These are phyloP conservation scores for Sugiyamaella chiloensis DNA, from an alignment of 805 yeast species.

Conservation along the genomic window DNA sequence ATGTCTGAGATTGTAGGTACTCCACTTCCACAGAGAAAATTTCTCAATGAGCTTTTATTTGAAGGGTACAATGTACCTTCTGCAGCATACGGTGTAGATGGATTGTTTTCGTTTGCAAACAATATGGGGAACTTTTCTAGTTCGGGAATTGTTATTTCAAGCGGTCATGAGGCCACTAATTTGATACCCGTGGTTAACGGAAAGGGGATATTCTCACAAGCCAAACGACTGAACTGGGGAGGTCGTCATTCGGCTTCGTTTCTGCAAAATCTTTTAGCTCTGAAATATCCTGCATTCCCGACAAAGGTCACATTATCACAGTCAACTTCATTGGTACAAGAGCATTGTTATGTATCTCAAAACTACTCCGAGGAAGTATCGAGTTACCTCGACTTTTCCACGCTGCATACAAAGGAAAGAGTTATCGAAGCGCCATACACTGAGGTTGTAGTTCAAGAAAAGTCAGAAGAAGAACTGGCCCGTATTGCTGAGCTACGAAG, in stretches of 20 bases:
- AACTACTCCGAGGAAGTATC: conserved; percentile 65
- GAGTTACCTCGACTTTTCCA: conserved; percentile 54
- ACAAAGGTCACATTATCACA: conserved; percentile 62
- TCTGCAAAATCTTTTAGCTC: conserved; percentile 56
- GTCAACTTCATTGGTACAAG: conserved; percentile 62
- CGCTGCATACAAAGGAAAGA: conserved; percentile 64
- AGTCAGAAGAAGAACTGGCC: conserved; percentile 78
- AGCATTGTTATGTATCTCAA: conserved; percentile 72
- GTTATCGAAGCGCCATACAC: conserved; percentile 80
- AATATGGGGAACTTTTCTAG: conserved; percentile 36
- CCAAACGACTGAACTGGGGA: conserved; percentile 90
- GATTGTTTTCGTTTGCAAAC: conserved; percentile 70
- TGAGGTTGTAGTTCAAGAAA: conserved; percentile 57
- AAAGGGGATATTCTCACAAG: conserved; percentile 56
- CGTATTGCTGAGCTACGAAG: conserved; percentile 72
- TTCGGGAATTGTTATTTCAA: conserved; percentile 71
- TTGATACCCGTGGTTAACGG: conserved; percentile 80
- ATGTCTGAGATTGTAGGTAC: conserved; percentile 76
- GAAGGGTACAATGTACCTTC: conserved; percentile 78
- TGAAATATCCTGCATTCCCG: conserved; percentile 93
- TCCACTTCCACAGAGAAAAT: conserved; percentile 64
- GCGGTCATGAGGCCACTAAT: conserved; percentile 80
- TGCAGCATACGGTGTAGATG: conserved; percentile 78
- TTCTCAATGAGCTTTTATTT: conserved; percentile 77
- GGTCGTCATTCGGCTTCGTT: conserved; percentile 70